These are phyloP conservation scores for Plasmodium chabaudi DNA, from an alignment of 169 alveolate species.

Conservation along the genomic window DNA sequence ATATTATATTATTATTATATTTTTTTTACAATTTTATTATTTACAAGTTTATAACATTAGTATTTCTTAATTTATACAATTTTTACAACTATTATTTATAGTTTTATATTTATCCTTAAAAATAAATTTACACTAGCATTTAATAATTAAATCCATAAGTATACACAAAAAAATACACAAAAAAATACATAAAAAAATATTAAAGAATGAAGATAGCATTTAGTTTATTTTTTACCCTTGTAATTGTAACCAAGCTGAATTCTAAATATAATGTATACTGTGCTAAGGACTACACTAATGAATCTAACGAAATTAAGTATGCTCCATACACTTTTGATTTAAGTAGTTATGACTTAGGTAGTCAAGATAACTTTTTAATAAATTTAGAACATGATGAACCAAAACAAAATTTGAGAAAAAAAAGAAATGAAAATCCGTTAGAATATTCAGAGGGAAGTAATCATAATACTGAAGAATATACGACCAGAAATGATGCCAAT, in stretches of 20 bases:
- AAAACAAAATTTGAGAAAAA: conserved; percentile 40
- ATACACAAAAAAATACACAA: too few relatives aligned
- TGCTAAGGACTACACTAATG: conserved; percentile 3
- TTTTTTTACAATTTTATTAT: too few relatives aligned
- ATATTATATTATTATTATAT: too few relatives aligned
- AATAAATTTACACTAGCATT: too few relatives aligned
- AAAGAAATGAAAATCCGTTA: conserved; percentile 8
- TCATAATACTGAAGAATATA: background rate
- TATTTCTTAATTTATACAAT: too few relatives aligned
- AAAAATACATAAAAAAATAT: too few relatives aligned
- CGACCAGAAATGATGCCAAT: too few relatives aligned
- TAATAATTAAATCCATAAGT: too few relatives aligned
- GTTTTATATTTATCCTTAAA: too few relatives aligned
- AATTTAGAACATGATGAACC: conserved; percentile 21
- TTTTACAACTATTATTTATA: too few relatives aligned
- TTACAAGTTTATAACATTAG: too few relatives aligned
- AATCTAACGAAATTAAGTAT: conserved; percentile 1
- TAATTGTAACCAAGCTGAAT: conserved; percentile 25
- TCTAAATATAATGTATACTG: conserved; percentile 13
- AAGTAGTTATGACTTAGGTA: background rate
- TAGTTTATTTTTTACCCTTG: conserved; percentile 29
- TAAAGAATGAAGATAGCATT: conserved; percentile 43
- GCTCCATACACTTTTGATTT: background rate
- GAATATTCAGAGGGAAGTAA: background rate
- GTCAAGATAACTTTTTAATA: background rate